Base-by-base conservation (phyloP, 106 monocot genomes). In the Ottelia alismoides region DNA sequence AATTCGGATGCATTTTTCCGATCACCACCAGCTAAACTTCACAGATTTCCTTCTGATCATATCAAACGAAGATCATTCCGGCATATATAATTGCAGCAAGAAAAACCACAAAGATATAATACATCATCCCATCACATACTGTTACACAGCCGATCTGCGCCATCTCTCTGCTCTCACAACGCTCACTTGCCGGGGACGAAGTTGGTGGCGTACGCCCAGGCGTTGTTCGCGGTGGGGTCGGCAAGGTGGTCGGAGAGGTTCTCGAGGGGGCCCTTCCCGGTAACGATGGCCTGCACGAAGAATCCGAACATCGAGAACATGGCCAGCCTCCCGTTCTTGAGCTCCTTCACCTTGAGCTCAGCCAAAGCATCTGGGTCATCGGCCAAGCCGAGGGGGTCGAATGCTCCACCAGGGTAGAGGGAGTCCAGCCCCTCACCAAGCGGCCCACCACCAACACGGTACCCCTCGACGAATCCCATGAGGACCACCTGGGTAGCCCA, bases 151-250 rank as follows among this genome's bases (percentile, higher is more conserved):
- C n/a, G n/a, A n/a, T n/a, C n/a, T n/a, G n/a, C n/a, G n/a, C n/a
- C n/a, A n/a, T n/a, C n/a, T n/a, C n/a, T n/a, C n/a, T n/a, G n/a
- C n/a, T n/a, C n/a, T n/a, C n/a, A n/a, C n/a, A n/a, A n/a, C n/a
- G n/a, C 25, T 77, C 52, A 83, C 49, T 81, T 86, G 28, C 86
- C 86, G 18, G 86, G 86, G 16, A 75, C 86, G 51, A 87, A 87
- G 71, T 86, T 87, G 81, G 86, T 87, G 53, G 86, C 86, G 50
- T 69, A 87, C 4, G 81, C 77, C 86, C 86, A 87, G 3, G 86
- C 86, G 30, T 78, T 78, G 63, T 78, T 78, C 31, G 61, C 65
- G 10, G 55, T 55, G 0, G 78, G 78, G 65, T 73, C 60, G 56
- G 63, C 73, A 14, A 78, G 22, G 46, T 78, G 78, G 52, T 78